Evolutionary conservation across 108 stramenopile species (phyloP), one percentile per base, ranked within the genome.

Genomic region (Fistulifera pelliculosa): DNA sequence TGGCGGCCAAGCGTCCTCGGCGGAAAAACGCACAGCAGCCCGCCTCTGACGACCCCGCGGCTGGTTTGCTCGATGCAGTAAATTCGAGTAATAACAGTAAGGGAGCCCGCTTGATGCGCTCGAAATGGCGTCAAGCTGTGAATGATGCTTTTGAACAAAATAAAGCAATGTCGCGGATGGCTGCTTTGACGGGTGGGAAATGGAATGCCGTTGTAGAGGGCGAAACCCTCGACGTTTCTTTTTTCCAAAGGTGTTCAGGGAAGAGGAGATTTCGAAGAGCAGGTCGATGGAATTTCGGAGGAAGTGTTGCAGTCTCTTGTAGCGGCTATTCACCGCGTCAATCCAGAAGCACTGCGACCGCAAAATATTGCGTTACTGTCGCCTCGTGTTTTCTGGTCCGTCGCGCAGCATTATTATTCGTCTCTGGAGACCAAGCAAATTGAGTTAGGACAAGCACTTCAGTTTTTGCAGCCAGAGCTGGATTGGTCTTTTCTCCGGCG

Each of bases 401-500:
- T 60, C 38, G 48, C 48, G 21, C 28, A 49, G 31, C 58, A 49
- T 38, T n/a, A 49, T 22, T 42, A 8, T 19, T 54, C 27, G 5
- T 18, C 19, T 45, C 17, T 21, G 2, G 23, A 22, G 17, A 28
- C 42, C 7, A 54, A 61, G 35, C 16, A 58, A 61, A 17, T 38
- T 14, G 17, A 35, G 49, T 11, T 40, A 58, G 71, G 79, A 52
- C 77, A 62, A 15, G 75, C 76, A 61, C 68, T 77, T 16, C 66
- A 68, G 41, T 18, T 23, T 18, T 38, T 77, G 2, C 58, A 83
- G 56, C 90, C 90, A 22, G 41, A 80, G 31, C 55, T 81, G 53
- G 79, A 87, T 55, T 93, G 87, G 92, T 65, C 77, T 0, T 88
- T 83, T 71, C 66, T 93, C 38, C 74, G 85, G 26, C 74, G 80